phyloP scores from a whole-genome alignment of 345 rosid genomes.

The Eucalyptus pauciflora region DNA sequence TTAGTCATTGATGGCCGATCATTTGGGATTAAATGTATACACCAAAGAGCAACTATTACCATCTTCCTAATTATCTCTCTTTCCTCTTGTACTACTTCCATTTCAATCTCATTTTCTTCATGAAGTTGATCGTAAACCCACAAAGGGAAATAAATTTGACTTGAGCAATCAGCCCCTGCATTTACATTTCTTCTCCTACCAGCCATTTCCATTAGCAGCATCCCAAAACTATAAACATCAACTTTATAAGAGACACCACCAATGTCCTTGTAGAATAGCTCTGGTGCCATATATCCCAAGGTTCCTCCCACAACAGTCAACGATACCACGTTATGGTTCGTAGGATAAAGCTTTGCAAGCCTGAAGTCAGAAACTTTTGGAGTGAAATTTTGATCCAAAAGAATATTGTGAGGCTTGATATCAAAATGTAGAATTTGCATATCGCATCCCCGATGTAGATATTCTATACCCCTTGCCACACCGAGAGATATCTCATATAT shows the following conservation, averaged over 20 bases:
- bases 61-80: background rate
- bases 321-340: background rate
- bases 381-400: background rate
- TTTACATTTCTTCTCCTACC: background rate
- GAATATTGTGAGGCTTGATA: background rate
- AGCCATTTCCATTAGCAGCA: background rate
- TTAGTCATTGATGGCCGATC: background rate
- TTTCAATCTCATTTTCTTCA: background rate
- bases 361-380: background rate
- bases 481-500: background rate
- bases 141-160: background rate
- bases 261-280: background rate
- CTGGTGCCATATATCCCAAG: background rate
- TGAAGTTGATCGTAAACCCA: background rate
- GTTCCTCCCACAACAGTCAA: background rate
- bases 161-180: background rate
- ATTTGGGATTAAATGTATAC: background rate
- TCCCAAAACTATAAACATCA: background rate
- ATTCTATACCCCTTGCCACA: background rate
- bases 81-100: background rate
- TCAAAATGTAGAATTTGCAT: background rate
- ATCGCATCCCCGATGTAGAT: background rate
- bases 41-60: background rate
- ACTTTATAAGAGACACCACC: background rate
- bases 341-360: background rate